Evolutionary conservation across 768 basidiomycete genomes (phyloP).

Genomic region (Tubosaeta sp.): DNA sequence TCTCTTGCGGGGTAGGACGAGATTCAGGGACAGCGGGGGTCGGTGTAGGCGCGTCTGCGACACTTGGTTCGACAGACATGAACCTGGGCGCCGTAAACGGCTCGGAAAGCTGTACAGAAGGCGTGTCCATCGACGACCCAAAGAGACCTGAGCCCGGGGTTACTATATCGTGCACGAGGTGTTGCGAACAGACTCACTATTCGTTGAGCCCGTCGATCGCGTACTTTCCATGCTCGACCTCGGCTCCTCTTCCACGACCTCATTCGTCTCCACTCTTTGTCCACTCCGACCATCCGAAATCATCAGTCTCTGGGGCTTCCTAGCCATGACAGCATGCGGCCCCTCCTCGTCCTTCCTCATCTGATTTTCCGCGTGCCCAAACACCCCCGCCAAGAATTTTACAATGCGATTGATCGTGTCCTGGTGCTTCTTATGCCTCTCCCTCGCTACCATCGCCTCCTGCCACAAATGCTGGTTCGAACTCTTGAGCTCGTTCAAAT

Average conservation of each 20-base stretch:
- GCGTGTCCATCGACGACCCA: conserved; percentile 45
- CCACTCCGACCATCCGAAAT: conserved; percentile 51
- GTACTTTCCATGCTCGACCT: conserved; percentile 27
- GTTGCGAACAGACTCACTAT: background rate
- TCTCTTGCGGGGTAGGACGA: conserved; percentile 11
- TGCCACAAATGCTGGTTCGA: conserved; percentile 92
- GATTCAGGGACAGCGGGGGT: conserved; percentile 10
- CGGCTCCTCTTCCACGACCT: conserved; percentile 40
- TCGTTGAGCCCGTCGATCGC: conserved; percentile 13
- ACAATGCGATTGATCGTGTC: conserved; percentile 96
- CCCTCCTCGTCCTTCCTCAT: conserved; percentile 33
- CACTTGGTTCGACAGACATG: conserved; percentile 24
- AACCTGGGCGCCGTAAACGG: conserved; percentile 23
- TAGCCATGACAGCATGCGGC: conserved; percentile 44
- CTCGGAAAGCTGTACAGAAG: conserved; percentile 36
- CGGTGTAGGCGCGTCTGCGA: conserved; percentile 15
- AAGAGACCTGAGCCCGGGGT: conserved; percentile 33
- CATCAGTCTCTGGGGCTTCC: conserved; percentile 56
- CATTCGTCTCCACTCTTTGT: conserved; percentile 34
- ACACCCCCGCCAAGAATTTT: conserved; percentile 91
- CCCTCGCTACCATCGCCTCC: conserved; percentile 74
- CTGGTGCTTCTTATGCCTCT: conserved; percentile 86
- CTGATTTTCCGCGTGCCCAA: conserved; percentile 52
- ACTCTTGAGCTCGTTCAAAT: conserved; percentile 82
- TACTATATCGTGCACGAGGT: background rate